Conservation (phyloP, 805 yeast genomes). For the Hanseniaspora pseudoguilliermondii region DNA sequence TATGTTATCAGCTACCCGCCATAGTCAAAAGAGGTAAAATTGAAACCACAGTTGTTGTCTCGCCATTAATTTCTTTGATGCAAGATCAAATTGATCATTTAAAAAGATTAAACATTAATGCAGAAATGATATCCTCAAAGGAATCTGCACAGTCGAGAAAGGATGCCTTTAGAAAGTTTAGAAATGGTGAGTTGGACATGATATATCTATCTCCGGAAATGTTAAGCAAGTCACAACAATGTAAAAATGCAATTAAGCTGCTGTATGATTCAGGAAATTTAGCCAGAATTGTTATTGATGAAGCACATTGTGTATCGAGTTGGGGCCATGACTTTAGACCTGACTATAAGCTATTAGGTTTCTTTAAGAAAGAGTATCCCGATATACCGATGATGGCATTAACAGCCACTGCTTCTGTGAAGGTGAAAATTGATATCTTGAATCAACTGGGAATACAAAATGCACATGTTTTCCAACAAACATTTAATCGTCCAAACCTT, state of each 20-base stretch:
- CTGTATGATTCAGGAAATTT: slow-evolving; percentile 44
- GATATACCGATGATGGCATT: slow-evolving; percentile 85
- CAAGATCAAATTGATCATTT: slow-evolving; percentile 90
- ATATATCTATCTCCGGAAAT: slow-evolving; percentile 90
- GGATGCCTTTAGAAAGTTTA: slow-evolving; percentile 47
- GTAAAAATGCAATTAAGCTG: slow-evolving; percentile 47
- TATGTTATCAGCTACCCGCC: slow-evolving; percentile 93
- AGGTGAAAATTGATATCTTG: slow-evolving; percentile 73
- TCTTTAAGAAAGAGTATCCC: slow-evolving; percentile 62
- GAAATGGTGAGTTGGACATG: slow-evolving; percentile 55
- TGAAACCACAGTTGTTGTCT: slow-evolving; percentile 83
- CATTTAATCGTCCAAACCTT: slow-evolving; percentile 81
- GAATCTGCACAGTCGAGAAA: slow-evolving; percentile 51
- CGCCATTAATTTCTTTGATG: slow-evolving; percentile 92
- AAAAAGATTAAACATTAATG: slow-evolving; percentile 50
- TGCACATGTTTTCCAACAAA: slow-evolving; percentile 65
- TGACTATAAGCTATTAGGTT: slow-evolving; percentile 71
- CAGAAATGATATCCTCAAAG: slow-evolving; percentile 80
- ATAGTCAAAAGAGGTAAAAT: slow-evolving; percentile 63
- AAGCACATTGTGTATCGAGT: slow-evolving; percentile 93
- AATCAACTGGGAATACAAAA: slow-evolving; percentile 54
- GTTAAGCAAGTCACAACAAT: slow-evolving; percentile 62
- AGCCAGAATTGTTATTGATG: slow-evolving; percentile 88
- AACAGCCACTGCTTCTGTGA: slow-evolving; percentile 92
- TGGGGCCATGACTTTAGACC: slow-evolving; percentile 99